Percentiles rank a stretch among this genome's conserved stretches.
Evolutionary conservation across 169 alveolate genomes (phyloP).

Genomic region (Cryptosporidium viatorum): DNA sequence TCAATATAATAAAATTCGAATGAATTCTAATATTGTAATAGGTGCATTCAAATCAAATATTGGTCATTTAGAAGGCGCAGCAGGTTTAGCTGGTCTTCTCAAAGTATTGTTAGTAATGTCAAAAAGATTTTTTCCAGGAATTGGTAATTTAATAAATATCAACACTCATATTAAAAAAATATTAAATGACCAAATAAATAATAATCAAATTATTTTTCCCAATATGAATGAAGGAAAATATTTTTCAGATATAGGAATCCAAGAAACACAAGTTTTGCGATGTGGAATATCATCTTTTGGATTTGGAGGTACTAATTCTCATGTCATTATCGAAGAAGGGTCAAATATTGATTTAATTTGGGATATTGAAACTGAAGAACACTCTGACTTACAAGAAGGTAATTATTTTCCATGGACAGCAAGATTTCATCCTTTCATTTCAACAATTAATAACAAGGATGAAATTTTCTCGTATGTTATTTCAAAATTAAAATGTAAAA

Average conservation of each 20-base stretch:
- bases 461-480: slow-evolving; percentile 6
- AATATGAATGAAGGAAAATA: neutral
- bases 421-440: slow-evolving; percentile 70
- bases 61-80: slow-evolving; percentile 74
- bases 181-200: neutral
- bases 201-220: slow-evolving; percentile 12
- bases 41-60: slow-evolving; percentile 66
- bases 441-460: slow-evolving; percentile 22
- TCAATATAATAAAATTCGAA: neutral
- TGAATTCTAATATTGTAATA: slow-evolving; percentile 13
- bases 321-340: slow-evolving; percentile 80
- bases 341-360: slow-evolving; percentile 26
- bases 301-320: slow-evolving; percentile 84
- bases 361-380: slow-evolving; percentile 28
- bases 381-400: slow-evolving; percentile 45
- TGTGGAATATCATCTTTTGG: slow-evolving; percentile 84
- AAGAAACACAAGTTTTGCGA: slow-evolving; percentile 45
- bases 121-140: slow-evolving; percentile 61
- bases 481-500: neutral
- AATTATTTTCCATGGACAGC: slow-evolving; percentile 65
- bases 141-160: slow-evolving; percentile 8
- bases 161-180: slow-evolving; percentile 55
- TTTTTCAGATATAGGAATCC: slow-evolving; percentile 41
- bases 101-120: slow-evolving; percentile 47
- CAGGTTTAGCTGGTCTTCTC: slow-evolving; percentile 52